A percentile compares a stretch with the other conserved stretches of the same genome.
Evolutionary conservation across 2,329 filamentous ascomycete species (phyloP).

Genomic region (Epichloe glyceriae): DNA sequence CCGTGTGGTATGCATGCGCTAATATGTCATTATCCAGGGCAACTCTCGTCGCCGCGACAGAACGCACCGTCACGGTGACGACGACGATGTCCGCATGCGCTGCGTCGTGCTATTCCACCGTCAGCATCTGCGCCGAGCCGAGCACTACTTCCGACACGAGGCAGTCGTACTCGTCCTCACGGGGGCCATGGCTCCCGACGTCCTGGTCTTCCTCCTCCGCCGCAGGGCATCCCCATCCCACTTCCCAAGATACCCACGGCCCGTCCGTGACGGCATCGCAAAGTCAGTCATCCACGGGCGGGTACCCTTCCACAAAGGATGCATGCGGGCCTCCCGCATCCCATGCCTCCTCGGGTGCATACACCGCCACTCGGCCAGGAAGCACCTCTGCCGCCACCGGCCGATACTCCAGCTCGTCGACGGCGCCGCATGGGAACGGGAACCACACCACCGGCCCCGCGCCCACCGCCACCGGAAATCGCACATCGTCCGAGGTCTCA

Average conservation of each 20-base stretch:
- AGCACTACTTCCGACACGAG: neutral
- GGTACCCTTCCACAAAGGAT: neutral
- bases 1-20: neutral
- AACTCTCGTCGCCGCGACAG: slow-evolving; percentile 12
- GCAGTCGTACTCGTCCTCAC: neutral
- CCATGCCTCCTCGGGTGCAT: too few relatives aligned
- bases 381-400: neutral
- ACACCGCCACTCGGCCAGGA: neutral
- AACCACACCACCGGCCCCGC: neutral
- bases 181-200: too few relatives aligned
- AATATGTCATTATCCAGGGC: slow-evolving; percentile 10
- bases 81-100: slow-evolving; percentile 18
- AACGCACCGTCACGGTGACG: slow-evolving; percentile 19
- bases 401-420: neutral
- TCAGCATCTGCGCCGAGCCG: neutral
- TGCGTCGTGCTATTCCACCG: slow-evolving; percentile 12
- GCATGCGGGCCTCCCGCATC: neutral
- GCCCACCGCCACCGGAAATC: neutral
- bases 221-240: too few relatives aligned
- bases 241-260: too few relatives aligned
- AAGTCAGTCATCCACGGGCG: neutral
- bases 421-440: neutral
- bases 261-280: neutral
- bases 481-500: neutral
- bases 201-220: too few relatives aligned